A percentile compares a stretch with the other conserved stretches of the same genome.
phyloP scores from a whole-genome alignment of 352 stramenopile genomes.

The Lagenidium giganteum region DNA sequence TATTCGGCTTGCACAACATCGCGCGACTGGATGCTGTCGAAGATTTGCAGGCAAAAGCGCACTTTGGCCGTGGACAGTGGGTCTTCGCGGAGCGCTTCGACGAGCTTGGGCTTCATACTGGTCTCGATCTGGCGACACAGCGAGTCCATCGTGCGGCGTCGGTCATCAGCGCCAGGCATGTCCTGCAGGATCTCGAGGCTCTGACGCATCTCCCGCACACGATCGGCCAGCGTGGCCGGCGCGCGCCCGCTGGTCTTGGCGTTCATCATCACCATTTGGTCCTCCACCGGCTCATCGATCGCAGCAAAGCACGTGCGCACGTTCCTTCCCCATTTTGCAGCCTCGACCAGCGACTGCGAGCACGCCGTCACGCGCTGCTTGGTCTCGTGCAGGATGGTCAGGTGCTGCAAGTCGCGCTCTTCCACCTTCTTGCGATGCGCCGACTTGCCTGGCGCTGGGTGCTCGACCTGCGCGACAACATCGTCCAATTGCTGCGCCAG shows the following conservation, averaged over 20 bases:
- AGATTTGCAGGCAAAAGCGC: constrained; percentile 43
- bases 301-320: constrained; percentile 40
- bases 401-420: constrained; percentile 38
- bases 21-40: constrained; percentile 37
- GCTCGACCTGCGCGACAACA: constrained; percentile 27
- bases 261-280: constrained; percentile 9
- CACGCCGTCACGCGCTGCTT: constrained; percentile 60
- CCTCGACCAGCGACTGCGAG: constrained; percentile 63
- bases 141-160: constrained; percentile 37
- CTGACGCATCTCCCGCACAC: constrained; percentile 53
- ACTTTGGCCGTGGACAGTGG: constrained; percentile 33
- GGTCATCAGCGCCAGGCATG: constrained; percentile 53
- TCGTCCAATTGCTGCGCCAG: constrained; percentile 37
- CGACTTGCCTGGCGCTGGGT: not conserved
- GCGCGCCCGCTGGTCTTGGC: constrained; percentile 3
- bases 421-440: constrained; percentile 13
- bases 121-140: constrained; percentile 53
- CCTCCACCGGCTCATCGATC: constrained; percentile 23
- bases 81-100: constrained; percentile 30
- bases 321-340: constrained; percentile 59
- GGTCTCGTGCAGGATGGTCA: constrained; percentile 66
- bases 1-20: constrained; percentile 43
- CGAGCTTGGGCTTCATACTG: constrained; percentile 38
- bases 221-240: constrained; percentile 25
- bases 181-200: constrained; percentile 57